Evolutionary conservation across 129 eudicot genomes (phyloP).

Genomic region (Chrysanthemum makinoi): DNA sequence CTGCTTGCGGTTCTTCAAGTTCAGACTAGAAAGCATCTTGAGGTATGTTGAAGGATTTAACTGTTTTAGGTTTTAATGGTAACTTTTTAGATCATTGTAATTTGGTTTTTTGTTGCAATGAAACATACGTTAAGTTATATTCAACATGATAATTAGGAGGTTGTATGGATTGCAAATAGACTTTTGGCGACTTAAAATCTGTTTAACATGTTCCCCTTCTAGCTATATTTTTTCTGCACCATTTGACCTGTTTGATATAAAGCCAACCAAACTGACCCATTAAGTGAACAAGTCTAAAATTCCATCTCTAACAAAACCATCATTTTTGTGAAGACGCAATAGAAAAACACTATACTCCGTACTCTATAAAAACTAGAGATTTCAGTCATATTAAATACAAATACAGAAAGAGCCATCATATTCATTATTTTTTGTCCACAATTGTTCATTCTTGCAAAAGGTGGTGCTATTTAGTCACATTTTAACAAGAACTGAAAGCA

Average conservation of each 20-base stretch:
- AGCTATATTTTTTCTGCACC: no score
- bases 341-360: neutral
- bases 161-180: no score
- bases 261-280: no score
- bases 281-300: neutral
- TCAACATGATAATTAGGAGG: no score
- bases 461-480: neutral
- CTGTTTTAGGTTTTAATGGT: neutral
- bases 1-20: conserved; percentile 74
- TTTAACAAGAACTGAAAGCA: no score
- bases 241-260: no score
- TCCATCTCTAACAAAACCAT: neutral
- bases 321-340: neutral
- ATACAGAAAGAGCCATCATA: neutral
- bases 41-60: conserved; percentile 20
- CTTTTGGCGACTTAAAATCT: no score
- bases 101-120: neutral
- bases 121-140: neutral
- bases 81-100: neutral
- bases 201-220: no score
- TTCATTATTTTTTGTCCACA: no score
- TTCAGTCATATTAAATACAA: neutral
- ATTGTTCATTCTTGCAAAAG: neutral
- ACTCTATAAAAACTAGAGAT: neutral
- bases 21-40: conserved; percentile 33